Evolutionary conservation across 257 asterid species (phyloP), one percentile per base, ranked within the genome.

Genomic region (Ilex aquifolium): DNA sequence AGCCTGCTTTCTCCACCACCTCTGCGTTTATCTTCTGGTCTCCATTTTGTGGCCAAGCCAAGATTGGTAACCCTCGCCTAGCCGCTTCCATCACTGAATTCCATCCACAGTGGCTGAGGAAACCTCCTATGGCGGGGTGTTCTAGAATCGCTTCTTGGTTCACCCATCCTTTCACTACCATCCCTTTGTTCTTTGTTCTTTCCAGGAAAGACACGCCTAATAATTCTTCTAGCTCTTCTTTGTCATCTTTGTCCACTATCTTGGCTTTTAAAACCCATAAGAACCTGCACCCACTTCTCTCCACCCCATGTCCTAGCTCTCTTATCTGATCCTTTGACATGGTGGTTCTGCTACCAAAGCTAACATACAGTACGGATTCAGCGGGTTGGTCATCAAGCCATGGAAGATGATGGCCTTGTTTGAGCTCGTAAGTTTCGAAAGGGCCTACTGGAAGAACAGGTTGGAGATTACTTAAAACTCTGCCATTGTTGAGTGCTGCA

Each of bases 41-140:
- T 17, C 86, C 83, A 49, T 77, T 78, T 29, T 68, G 77, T 12
- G 89, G 89, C 84, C 84, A 80, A 21, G 82, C 80, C 68, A 83
- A 56, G 32, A 75, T 57, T 0, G 80, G 79, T 16, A 80, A 77
- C 30, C 86, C 84, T 42, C 59, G 31, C 65, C 57, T n/a, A 56
- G 82, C 82, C 5, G 84, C 84, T 17, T 75, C 76, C 76, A 76
- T 80, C 17, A 80, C 75, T 2, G 82, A 75, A 29, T 64, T 74
- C 84, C 89, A 80, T 57, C 69, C 84, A 9, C 86, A 75, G 27
- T 77, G 84, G 65, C 60, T 77, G 7, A 80, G 48, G 44, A 73
- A 77, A 31, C 70, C 77, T 62, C 84, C 79, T 36, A 76, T 39
- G 13, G 89, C 76, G 2, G 79, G 71, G 69, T 83, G 80, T 50